phyloP scores from a whole-genome alignment of 805 yeast species.

The Lachancea dasiensis region DNA sequence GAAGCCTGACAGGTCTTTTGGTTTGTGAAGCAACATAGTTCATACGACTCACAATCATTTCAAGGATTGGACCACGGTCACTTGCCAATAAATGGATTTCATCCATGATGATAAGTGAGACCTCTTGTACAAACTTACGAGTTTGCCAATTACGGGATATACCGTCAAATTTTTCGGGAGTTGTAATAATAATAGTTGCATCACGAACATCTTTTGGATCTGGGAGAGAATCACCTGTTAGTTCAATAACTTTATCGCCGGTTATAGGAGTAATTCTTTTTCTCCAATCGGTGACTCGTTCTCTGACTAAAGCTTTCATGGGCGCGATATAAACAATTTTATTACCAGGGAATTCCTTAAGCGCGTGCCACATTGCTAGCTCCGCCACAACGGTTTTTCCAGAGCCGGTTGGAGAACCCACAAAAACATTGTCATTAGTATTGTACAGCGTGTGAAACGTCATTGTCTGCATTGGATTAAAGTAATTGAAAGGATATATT shows the following conservation, averaged over 20 bases:
- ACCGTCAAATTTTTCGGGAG: conserved; percentile 97
- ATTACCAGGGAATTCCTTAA: conserved; percentile 69
- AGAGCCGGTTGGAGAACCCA: conserved; percentile 98
- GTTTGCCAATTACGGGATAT: conserved; percentile 82
- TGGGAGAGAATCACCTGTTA: conserved; percentile 93
- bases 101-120: conserved; percentile 83
- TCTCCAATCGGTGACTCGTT: conserved; percentile 87
- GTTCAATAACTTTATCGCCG: conserved; percentile 80
- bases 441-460: conserved; percentile 84
- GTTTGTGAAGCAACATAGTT: conserved; percentile 47
- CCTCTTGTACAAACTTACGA: conserved; percentile 84
- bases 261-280: conserved; percentile 81
- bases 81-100: conserved; percentile 95
- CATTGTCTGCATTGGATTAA: conserved; percentile 99
- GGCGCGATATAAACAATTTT: conserved; percentile 94
- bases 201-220: conserved; percentile 72
- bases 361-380: conserved; percentile 95
- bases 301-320: conserved; percentile 90
- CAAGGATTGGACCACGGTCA: conserved; percentile 96
- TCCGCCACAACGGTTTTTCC: conserved; percentile 98
- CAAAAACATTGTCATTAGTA: conserved; percentile 69
- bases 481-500: conserved; percentile 75
- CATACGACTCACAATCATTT: conserved; percentile 91
- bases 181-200: conserved; percentile 86
- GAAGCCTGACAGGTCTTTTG: conserved; percentile 82